phyloP scores from a whole-genome alignment of 2,329 filamentous ascomycete genomes.

The Alternaria hordeiaustralica region DNA sequence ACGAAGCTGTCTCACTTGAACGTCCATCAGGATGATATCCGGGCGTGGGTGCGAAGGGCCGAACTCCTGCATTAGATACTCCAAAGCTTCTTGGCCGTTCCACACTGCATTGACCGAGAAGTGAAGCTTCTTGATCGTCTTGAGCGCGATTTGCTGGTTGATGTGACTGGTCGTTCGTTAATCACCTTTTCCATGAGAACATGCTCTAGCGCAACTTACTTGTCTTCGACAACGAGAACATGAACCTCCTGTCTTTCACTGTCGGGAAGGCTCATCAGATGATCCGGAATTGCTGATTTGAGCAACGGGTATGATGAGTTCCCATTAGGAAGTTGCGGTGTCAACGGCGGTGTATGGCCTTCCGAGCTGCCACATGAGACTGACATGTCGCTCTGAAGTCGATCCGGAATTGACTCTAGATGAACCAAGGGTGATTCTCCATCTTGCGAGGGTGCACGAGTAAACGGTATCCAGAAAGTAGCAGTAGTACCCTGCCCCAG shows the following conservation, averaged over 20 bases:
- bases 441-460: constrained; percentile 66
- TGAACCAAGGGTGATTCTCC: constrained; percentile 62
- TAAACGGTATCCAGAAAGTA: constrained; percentile 78
- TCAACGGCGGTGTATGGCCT: constrained; percentile 56
- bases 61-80: constrained; percentile 68
- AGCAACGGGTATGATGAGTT: constrained; percentile 33
- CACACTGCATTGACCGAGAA: constrained; percentile 75
- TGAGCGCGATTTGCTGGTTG: constrained; percentile 78
- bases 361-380: constrained; percentile 73
- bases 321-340: constrained; percentile 35
- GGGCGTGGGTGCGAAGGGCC: constrained; percentile 63
- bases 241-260: constrained; percentile 68
- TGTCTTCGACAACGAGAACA: constrained; percentile 82
- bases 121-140: constrained; percentile 75
- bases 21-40: constrained; percentile 80
- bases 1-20: constrained; percentile 65
- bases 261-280: constrained; percentile 57
- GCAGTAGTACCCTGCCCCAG: constrained; percentile 74
- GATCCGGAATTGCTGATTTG: constrained; percentile 35
- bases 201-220: constrained; percentile 57
- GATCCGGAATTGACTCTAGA: constrained; percentile 69
- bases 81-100: constrained; percentile 80
- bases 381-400: constrained; percentile 63
- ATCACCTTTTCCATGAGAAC: neutral
- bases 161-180: constrained; percentile 52